Conservation (phyloP, 768 basidiomycete genomes). For the Lactarius psammicola region DNA sequence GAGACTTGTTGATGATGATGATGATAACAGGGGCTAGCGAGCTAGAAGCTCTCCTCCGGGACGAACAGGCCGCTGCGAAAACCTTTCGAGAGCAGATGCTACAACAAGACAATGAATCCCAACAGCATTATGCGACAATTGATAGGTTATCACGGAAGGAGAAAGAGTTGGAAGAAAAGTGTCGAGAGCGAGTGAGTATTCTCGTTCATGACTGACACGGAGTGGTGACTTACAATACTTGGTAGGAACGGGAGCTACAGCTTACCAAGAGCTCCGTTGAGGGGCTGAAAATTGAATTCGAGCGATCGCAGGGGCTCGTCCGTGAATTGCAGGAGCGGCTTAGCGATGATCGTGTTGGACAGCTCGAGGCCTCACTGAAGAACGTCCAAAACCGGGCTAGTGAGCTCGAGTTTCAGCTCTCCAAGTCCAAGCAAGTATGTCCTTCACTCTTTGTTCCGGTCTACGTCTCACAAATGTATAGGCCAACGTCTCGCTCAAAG, state of each 20-base stretch:
- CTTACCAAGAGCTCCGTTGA: slow-evolving; percentile 52
- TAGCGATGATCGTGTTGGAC: slow-evolving; percentile 76
- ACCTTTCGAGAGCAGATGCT: slow-evolving; percentile 38
- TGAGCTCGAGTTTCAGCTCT: slow-evolving; percentile 79
- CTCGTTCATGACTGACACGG: not conserved
- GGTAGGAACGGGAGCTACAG: slow-evolving; percentile 74
- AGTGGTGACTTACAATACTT: slow-evolving; percentile 2
- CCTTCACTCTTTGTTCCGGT: slow-evolving; percentile 5
- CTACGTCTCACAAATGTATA: slow-evolving; percentile 34
- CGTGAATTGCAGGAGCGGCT: slow-evolving; percentile 80
- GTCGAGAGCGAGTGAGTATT: slow-evolving; percentile 50
- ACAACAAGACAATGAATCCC: slow-evolving; percentile 43
- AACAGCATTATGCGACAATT: slow-evolving; percentile 40
- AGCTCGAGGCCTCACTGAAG: slow-evolving; percentile 66
- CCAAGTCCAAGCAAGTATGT: slow-evolving; percentile 72
- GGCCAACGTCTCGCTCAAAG: slow-evolving; percentile 57
- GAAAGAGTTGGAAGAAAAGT: slow-evolving; percentile 50
- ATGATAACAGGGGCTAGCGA: slow-evolving; percentile 35
- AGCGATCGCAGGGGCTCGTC: slow-evolving; percentile 54
- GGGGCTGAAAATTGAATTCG: slow-evolving; percentile 53
- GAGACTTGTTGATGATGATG: not conserved
- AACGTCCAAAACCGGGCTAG: slow-evolving; percentile 80
- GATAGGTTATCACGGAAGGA: slow-evolving; percentile 49
- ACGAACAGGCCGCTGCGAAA: slow-evolving; percentile 28
- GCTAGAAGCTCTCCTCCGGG: slow-evolving; percentile 29